These are phyloP conservation scores for Rhododendron griersonianum DNA, from an alignment of 148 eudicot genomes.

Conservation along the genomic window DNA sequence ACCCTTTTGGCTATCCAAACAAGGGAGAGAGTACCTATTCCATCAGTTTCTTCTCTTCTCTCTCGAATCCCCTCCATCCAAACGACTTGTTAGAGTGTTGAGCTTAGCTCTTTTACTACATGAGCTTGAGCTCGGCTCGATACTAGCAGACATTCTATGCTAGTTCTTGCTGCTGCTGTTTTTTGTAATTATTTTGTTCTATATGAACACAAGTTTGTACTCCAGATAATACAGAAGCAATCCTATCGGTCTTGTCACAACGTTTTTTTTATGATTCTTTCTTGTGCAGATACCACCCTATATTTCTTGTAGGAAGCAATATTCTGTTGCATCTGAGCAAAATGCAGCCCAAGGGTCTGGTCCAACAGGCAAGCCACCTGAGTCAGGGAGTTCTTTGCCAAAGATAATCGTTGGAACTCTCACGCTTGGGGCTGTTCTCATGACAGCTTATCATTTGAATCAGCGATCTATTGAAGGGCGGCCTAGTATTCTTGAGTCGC, in stretches of 20 bases:
- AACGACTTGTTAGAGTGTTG: too few relatives aligned
- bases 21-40: too few relatives aligned
- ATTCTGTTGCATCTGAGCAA: slow-evolving; percentile 41
- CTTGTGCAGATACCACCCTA: slow-evolving; percentile 47
- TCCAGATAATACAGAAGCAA: background rate
- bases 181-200: background rate
- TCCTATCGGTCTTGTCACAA: background rate
- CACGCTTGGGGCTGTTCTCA: slow-evolving; percentile 54
- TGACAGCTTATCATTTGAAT: slow-evolving; percentile 51
- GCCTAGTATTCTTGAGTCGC: slow-evolving; percentile 15
- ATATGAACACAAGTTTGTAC: background rate
- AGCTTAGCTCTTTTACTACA: too few relatives aligned
- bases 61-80: too few relatives aligned
- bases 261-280: background rate
- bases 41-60: too few relatives aligned
- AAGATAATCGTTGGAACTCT: slow-evolving; percentile 54
- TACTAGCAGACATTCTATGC: background rate
- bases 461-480: slow-evolving; percentile 28
- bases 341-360: slow-evolving; percentile 42
- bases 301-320: slow-evolving; percentile 48
- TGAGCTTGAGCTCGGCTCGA: too few relatives aligned
- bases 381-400: slow-evolving; percentile 29
- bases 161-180: background rate
- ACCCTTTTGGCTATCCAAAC: too few relatives aligned
- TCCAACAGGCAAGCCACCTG: slow-evolving; percentile 40